Conservation (phyloP, 345 rosid species). For the Reutealis trisperma region DNA sequence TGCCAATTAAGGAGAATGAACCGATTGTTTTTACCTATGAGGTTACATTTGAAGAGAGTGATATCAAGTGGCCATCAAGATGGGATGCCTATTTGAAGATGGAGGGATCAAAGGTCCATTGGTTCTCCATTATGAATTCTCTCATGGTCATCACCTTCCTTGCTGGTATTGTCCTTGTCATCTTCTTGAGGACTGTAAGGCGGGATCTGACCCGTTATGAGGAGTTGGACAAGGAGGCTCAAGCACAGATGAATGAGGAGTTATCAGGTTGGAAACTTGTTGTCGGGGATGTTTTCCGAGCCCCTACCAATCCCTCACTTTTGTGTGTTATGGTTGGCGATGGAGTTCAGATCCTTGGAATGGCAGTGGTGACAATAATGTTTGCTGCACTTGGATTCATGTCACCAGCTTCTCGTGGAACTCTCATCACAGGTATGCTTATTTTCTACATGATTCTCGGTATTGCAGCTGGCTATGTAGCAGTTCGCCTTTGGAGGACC, state of each 20-base stretch:
- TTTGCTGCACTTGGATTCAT: conserved; percentile 81
- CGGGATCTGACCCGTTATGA: conserved; percentile 85
- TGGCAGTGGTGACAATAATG: conserved; percentile 67
- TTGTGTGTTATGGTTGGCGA: conserved; percentile 72
- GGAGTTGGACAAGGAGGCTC: conserved; percentile 90
- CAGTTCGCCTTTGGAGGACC: conserved; percentile 72
- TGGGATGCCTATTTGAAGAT: conserved; percentile 85
- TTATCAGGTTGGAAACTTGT: conserved; percentile 84
- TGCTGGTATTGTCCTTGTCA: conserved; percentile 84
- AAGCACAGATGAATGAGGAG: conserved; percentile 93
- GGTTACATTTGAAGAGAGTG: conserved; percentile 67
- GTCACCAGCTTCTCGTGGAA: conserved; percentile 83
- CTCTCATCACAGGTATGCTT: conserved; percentile 71
- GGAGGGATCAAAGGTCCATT: conserved; percentile 89
- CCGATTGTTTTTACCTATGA: conserved; percentile 75
- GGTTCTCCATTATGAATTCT: conserved; percentile 82
- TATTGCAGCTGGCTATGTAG: conserved; percentile 67
- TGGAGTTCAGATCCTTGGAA: conserved; percentile 77
- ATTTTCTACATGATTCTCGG: conserved; percentile 73
- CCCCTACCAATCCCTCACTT: conserved; percentile 55
- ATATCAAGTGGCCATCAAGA: conserved; percentile 90
- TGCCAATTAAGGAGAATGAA: conserved; percentile 72
- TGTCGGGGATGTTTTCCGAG: conserved; percentile 77
- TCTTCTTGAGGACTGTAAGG: conserved; percentile 85
- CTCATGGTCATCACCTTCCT: conserved; percentile 87